Percentiles rank a stretch among this genome's conserved stretches.
phyloP scores from a whole-genome alignment of 2,329 filamentous ascomycete genomes.

The Tricladium varicosporioides region DNA sequence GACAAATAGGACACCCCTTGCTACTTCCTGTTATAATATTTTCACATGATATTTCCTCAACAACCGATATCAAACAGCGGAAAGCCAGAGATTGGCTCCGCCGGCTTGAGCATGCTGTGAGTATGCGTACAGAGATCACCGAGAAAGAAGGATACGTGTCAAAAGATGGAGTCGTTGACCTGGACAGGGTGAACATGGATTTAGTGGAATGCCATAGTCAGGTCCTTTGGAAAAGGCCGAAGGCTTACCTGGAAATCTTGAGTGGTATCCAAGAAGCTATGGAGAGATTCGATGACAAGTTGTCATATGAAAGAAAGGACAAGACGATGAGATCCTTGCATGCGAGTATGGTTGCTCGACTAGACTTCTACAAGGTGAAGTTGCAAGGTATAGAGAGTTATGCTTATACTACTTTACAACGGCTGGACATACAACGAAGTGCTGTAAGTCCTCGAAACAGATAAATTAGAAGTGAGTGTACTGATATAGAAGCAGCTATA shows the following conservation, averaged over 20 bases:
- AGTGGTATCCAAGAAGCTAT: slow-evolving; percentile 49
- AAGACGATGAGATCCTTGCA: slow-evolving; percentile 44
- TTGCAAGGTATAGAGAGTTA: slow-evolving; percentile 62
- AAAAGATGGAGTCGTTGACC: slow-evolving; percentile 50
- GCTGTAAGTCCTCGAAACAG: slow-evolving; percentile 45
- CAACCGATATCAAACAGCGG: slow-evolving; percentile 60
- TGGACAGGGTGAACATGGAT: slow-evolving; percentile 60
- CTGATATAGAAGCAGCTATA: slow-evolving; percentile 47
- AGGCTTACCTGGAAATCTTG: slow-evolving; percentile 56
- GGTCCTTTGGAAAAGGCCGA: slow-evolving; percentile 61
- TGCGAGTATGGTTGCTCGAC: slow-evolving; percentile 48
- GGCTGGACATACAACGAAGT: slow-evolving; percentile 59
- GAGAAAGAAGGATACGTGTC: slow-evolving; percentile 49
- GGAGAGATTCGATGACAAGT: slow-evolving; percentile 26
- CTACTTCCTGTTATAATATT: slow-evolving; percentile 58
- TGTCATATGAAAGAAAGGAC: slow-evolving; percentile 13
- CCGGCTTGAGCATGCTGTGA: slow-evolving; percentile 59
- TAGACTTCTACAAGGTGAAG: slow-evolving; percentile 61
- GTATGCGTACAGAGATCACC: slow-evolving; percentile 42
- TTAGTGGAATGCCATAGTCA: slow-evolving; percentile 63
- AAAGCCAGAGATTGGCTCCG: slow-evolving; percentile 62
- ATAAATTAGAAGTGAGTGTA: background rate
- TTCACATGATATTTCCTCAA: slow-evolving; percentile 53
- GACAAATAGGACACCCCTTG: slow-evolving; percentile 55
- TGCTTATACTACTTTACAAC: slow-evolving; percentile 58